A percentile compares a stretch with the other conserved stretches of the same genome.
Evolutionary conservation across 352 stramenopile species (phyloP).

Genomic region (Phytophthora europaea): DNA sequence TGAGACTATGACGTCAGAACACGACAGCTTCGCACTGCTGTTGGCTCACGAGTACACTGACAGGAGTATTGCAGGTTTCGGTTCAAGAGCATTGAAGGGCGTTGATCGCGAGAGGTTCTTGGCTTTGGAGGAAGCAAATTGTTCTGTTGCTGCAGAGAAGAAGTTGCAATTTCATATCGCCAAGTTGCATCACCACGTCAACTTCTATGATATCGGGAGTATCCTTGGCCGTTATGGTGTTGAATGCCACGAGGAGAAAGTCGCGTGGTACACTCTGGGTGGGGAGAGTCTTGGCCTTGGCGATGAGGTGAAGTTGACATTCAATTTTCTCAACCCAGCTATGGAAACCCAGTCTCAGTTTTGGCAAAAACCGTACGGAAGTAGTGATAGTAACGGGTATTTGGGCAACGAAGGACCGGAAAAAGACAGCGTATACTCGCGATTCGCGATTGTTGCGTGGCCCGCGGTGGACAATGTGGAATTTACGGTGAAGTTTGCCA

Average conservation of each 20-base stretch:
- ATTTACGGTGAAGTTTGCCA: conserved; percentile 22
- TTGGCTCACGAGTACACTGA: not conserved
- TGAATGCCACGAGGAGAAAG: not conserved
- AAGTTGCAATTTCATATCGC: not conserved
- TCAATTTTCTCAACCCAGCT: not conserved
- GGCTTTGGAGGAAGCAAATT: not conserved
- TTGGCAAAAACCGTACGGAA: not conserved
- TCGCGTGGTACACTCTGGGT: not conserved
- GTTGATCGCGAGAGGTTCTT: not conserved
- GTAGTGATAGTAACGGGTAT: not conserved
- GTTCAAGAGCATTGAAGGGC: not conserved
- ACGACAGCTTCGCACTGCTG: not conserved
- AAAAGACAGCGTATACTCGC: not conserved
- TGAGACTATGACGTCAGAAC: not conserved
- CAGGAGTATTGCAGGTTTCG: not conserved
- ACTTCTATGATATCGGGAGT: not conserved
- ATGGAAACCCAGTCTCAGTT: not conserved
- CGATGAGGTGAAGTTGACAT: not conserved
- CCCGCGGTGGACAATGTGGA: not conserved
- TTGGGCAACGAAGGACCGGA: not conserved
- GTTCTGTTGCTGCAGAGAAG: not conserved
- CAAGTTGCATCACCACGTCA: not conserved
- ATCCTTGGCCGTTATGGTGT: not conserved
- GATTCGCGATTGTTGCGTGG: conserved; percentile 1
- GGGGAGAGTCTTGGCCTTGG: not conserved